Evolutionary conservation across 371 early-diverging fungal species (phyloP).

Genomic region (Mucor indicus): DNA sequence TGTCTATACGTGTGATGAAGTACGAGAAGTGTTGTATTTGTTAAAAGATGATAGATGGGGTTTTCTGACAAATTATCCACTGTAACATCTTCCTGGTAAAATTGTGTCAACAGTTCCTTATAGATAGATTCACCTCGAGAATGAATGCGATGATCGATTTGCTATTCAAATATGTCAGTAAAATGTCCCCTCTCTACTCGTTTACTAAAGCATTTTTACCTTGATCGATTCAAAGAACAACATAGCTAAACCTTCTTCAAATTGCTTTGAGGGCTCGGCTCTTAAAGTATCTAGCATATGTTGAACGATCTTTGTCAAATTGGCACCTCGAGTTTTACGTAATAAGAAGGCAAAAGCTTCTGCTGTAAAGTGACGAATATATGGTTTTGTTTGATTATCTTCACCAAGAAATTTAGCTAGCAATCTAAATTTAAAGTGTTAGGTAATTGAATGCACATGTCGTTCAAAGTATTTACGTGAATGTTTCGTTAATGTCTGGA

Average conservation of each 20-base stretch:
- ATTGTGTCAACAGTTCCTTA: conserved; percentile 46
- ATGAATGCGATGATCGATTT: conserved; percentile 59
- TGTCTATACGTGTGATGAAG: conserved; percentile 56
- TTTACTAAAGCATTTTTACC: conserved; percentile 40
- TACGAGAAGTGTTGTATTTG: conserved; percentile 51
- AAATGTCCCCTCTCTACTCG: too few species aligned
- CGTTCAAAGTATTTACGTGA: conserved; percentile 37
- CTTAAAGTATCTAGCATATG: conserved; percentile 60
- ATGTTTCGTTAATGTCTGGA: conserved; percentile 68
- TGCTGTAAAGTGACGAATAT: conserved; percentile 87
- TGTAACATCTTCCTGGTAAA: conserved; percentile 27
- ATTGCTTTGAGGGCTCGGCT: conserved; percentile 46
- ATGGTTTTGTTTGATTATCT: conserved; percentile 60
- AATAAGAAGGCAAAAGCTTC: conserved; percentile 90
- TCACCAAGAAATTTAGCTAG: conserved; percentile 71
- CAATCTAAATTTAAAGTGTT: conserved; percentile 33
- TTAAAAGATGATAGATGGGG: conserved; percentile 24
- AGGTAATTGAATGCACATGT: neutral
- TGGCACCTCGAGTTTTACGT: conserved; percentile 67
- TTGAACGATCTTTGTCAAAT: conserved; percentile 51
- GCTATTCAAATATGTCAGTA: conserved; percentile 15
- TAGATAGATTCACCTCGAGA: conserved; percentile 52
- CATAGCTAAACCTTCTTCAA: conserved; percentile 74
- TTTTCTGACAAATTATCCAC: conserved; percentile 19
- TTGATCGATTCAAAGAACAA: conserved; percentile 80